Base-by-base conservation (phyloP, 2,329 filamentous ascomycete species). In the Exophiala oligosperma region DNA sequence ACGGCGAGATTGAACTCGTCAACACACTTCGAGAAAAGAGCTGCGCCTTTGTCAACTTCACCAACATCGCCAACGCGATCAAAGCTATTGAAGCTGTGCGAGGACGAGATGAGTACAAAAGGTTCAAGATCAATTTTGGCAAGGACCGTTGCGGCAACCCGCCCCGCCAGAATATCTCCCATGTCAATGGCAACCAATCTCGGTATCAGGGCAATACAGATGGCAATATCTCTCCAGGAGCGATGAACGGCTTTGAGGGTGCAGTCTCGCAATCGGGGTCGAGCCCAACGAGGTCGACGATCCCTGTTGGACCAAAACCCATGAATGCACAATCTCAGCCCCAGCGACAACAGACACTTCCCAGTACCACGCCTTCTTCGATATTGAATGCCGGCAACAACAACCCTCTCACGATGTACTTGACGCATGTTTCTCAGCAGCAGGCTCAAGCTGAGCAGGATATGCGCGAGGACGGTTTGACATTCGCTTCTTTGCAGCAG, bases 41-140 rank as follows among this genome's bases (percentile, higher is more conserved):
- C 79, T 99, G 94, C 74, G 94, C 94, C 0, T 99, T 99, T 73
- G 94, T 99, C 73, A 99, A 99, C 79, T 99, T 99, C 74, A 99
- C 94, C 72, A 99, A 99, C 78, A 99, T 99, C 72, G 94, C 94
- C 71, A 99, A 99, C 69, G 94, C 94, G 51, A 99, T 99, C 81
- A 99, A 99, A 80, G 94, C 94, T 1, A 99, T 99, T 65, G 94
- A 99, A 76, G 94, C 92, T 23, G 87, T 99, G 64, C 87, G 94
- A 57, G 90, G 92, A 70, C 92, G 92, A 71, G 94, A 97, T 44
- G 94, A 99, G 71, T 99, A 99, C 82, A 91, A 87, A 76, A 88
- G 94, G 69, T 99, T 99, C 86, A 99, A 99, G 83, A 93, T 99
- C 74, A 99, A 99, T 80, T 99, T 99, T 72, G 94, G 94, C 76